phyloP scores from a whole-genome alignment of 345 rosid species.

The Euphorbia lathyris region DNA sequence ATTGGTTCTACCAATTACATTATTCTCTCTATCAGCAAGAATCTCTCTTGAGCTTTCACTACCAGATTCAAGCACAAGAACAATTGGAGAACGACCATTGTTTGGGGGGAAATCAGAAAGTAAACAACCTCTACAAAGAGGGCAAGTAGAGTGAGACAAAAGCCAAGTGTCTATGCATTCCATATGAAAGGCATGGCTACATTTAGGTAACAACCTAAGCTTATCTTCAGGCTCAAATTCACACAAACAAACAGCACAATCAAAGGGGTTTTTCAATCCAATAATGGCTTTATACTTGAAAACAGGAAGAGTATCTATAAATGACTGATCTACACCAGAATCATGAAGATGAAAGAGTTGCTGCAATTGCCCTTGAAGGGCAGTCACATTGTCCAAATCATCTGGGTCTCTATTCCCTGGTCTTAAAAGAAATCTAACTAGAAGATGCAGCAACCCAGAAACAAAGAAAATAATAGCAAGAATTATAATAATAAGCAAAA shows the following conservation, averaged over 20 bases:
- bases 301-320: conserved; percentile 92
- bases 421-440: conserved; percentile 70
- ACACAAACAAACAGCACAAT: conserved; percentile 96
- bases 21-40: conserved; percentile 39
- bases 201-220: conserved; percentile 92
- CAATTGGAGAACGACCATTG: conserved; percentile 47
- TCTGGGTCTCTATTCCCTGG: conserved; percentile 62
- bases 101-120: conserved; percentile 65
- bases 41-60: conserved; percentile 85
- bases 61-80: conserved; percentile 85
- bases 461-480: conserved; percentile 85
- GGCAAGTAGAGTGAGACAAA: conserved; percentile 97
- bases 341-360: conserved; percentile 96
- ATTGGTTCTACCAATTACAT: conserved; percentile 32
- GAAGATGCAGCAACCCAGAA: conserved; percentile 86
- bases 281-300: conserved; percentile 79
- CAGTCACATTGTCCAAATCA: conserved; percentile 61
- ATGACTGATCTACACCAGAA: conserved; percentile 92
- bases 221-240: conserved; percentile 88
- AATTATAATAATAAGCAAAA: conserved; percentile 73
- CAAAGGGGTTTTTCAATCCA: conserved; percentile 74
- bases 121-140: conserved; percentile 79
- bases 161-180: conserved; percentile 99
- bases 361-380: conserved; percentile 93
- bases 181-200: conserved; percentile 98